Base-by-base conservation (phyloP, 2,329 filamentous ascomycete species). In the Eutypa lata region DNA sequence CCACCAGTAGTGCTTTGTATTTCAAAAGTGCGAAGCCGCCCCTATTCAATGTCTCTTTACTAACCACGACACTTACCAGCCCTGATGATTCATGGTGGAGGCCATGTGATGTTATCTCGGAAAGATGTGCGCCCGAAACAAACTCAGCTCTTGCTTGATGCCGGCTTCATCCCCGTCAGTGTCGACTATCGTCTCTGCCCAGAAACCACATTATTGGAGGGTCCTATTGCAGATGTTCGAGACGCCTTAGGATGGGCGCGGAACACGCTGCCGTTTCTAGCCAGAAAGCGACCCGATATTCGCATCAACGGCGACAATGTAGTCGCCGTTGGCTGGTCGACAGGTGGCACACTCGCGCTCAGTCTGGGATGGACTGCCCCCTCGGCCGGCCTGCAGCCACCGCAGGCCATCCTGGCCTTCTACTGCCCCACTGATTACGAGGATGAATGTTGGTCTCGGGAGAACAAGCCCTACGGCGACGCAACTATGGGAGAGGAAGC, bases 151-250 rank as follows among this genome's bases (percentile, higher is more conserved):
- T 66, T 80, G 0, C 63, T 79, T 0, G 53, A 63, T 0, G 51
- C 60, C 3, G 75, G 75, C 0, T 70, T 80, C 26, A 61, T 81
- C 0, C 77, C 78, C 0, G 63, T 82, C 10, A 77, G 73, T 55
- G 49, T 80, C 0, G 78, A 81, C 57, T 77, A 81, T 53, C 63
- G 77, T 0, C 68, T 81, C 1, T 81, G 77, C 52, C 79, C 78
- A 0, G 76, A 80, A 43, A 65, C 71, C 1, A 73, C 64, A 21
- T 57, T 82, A 6, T 46, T 65, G 2, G 69, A 77, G 1, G 79
- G 79, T 0, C 68, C 79, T 0, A 73, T 81, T 63, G 55, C 52
- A 2, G 79, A 82, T 56, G 66, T 72, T 1, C 61, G 67, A 19
- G 73, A 77, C 51, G 75, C 76, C 1, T 62, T 76, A 0, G 16